Evolutionary conservation across 2,329 filamentous ascomycete genomes (phyloP).

Genomic region (Monosporascus sp.): DNA sequence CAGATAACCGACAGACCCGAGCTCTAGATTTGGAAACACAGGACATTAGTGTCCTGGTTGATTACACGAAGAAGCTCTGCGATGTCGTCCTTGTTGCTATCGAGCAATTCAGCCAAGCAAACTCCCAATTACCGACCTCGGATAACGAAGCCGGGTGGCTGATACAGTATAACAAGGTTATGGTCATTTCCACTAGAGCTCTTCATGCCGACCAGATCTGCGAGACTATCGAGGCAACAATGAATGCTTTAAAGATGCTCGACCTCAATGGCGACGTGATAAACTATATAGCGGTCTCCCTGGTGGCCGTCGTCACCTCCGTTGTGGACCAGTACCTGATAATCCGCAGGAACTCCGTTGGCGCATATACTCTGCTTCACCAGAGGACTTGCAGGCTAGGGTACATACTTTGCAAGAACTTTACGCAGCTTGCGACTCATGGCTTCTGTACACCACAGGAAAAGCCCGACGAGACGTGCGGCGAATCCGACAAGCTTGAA

Average conservation of each 20-base stretch:
- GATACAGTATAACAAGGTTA: conserved; percentile 47
- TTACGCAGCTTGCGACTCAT: conserved; percentile 72
- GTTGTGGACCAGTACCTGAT: conserved; percentile 69
- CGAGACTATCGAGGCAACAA: conserved; percentile 26
- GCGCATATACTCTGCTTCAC: conserved; percentile 61
- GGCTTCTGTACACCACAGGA: conserved; percentile 92
- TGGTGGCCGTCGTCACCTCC: conserved; percentile 61
- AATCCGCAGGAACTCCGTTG: conserved; percentile 55
- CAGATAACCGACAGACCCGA: conserved; percentile 22
- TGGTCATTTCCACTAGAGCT: conserved; percentile 49
- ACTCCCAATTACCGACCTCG: conserved; percentile 50
- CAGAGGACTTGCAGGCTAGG: conserved; percentile 67
- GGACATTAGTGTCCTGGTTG: conserved; percentile 44
- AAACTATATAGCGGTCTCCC: conserved; percentile 45
- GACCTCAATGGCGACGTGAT: conserved; percentile 35
- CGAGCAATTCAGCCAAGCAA: conserved; percentile 61
- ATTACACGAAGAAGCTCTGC: conserved; percentile 57
- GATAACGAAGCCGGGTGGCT: conserved; percentile 62
- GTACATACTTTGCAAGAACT: conserved; percentile 69
- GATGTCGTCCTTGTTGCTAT: conserved; percentile 76
- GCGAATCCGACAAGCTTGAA: conserved; percentile 75
- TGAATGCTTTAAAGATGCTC: conserved; percentile 25
- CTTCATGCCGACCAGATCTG: conserved; percentile 56
- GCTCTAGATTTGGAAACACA: conserved; percentile 4
- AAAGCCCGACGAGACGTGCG: conserved; percentile 65